phyloP scores from a whole-genome alignment of 1,139 yeast genomes.

The Wickerhamiella pararugosa region DNA sequence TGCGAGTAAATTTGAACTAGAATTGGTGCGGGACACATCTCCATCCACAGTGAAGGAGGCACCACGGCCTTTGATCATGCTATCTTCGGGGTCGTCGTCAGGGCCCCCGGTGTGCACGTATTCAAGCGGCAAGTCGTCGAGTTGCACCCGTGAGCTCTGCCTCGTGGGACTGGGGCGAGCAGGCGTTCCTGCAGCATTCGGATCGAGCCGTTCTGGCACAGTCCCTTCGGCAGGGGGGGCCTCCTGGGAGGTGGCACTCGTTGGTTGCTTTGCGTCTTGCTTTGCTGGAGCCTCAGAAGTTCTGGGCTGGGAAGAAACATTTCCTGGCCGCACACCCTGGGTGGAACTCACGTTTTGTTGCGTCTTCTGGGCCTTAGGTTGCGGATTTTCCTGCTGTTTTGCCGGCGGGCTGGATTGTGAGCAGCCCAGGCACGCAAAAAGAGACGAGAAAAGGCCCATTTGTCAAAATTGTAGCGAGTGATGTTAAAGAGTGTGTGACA shows the following conservation, averaged over 20 bases:
- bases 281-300: neutral
- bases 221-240: neutral
- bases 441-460: conserved; percentile 6
- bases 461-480: neutral
- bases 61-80: conserved; percentile 8
- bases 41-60: conserved; percentile 8
- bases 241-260: neutral
- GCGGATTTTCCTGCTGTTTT: too few species aligned
- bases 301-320: too few species aligned
- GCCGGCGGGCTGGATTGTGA: too few species aligned
- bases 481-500: neutral
- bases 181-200: too few species aligned
- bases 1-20: conserved; percentile 1
- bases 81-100: conserved; percentile 4
- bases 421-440: conserved; percentile 7
- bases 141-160: conserved; percentile 1
- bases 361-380: too few species aligned
- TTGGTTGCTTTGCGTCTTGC: neutral
- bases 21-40: conserved; percentile 1
- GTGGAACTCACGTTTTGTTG: too few species aligned
- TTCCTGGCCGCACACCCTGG: too few species aligned
- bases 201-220: neutral
- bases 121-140: conserved; percentile 8
- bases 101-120: conserved; percentile 5
- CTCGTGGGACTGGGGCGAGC: neutral